Percentiles rank a stretch among this genome's conserved stretches.
Conservation (phyloP, 352 stramenopile species). For the Elongisporangium prolatum region DNA sequence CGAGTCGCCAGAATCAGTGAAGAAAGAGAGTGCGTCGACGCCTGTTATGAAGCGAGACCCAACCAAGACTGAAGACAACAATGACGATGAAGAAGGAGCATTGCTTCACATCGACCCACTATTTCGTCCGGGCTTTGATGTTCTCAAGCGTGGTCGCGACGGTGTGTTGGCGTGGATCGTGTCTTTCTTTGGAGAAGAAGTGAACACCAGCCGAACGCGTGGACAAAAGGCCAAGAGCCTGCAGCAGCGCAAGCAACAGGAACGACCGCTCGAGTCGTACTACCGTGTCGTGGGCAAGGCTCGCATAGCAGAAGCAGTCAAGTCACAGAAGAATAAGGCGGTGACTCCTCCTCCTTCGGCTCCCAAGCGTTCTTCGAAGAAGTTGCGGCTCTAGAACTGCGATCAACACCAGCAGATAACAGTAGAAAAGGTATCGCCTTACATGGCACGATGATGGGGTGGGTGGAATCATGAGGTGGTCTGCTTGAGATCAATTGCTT, state of each 20-base stretch:
- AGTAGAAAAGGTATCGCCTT: neutral
- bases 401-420: neutral
- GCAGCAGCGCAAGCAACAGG: slow-evolving; percentile 26
- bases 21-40: slow-evolving; percentile 7
- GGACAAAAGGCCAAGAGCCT: slow-evolving; percentile 44
- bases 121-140: slow-evolving; percentile 72
- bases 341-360: slow-evolving; percentile 6
- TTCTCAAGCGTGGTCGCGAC: slow-evolving; percentile 71
- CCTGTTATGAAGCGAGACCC: slow-evolving; percentile 8
- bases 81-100: slow-evolving; percentile 10
- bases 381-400: neutral
- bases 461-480: neutral
- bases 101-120: slow-evolving; percentile 67
- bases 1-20: slow-evolving; percentile 5
- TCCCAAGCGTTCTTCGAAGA: neutral
- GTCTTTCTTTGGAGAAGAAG: slow-evolving; percentile 63
- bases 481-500: neutral
- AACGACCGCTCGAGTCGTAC: slow-evolving; percentile 72
- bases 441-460: neutral
- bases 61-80: slow-evolving; percentile 20
- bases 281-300: slow-evolving; percentile 66
- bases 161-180: slow-evolving; percentile 71
- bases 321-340: slow-evolving; percentile 14
- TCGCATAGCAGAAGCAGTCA: slow-evolving; percentile 17
- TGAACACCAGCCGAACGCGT: slow-evolving; percentile 60